A percentile compares a stretch with the other conserved stretches of the same genome.
These are phyloP conservation scores for Gloeopeniophorella convolvens DNA, from an alignment of 768 basidiomycete species.

Conservation along the genomic window DNA sequence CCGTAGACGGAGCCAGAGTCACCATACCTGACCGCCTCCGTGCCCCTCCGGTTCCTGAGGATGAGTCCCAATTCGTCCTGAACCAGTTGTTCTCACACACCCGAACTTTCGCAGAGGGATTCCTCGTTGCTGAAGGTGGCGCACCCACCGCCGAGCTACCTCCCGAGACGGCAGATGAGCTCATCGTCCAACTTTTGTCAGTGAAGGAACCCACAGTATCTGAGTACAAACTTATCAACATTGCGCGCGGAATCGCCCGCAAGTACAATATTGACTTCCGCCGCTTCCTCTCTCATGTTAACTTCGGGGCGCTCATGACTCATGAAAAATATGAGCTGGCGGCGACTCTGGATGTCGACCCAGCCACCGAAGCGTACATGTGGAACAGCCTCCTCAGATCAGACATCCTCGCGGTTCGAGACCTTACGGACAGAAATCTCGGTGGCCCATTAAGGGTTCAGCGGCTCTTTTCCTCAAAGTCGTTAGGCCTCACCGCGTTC, in stretches of 20 bases:
- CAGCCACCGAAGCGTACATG: constrained; percentile 39
- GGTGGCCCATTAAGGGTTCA: constrained; percentile 50
- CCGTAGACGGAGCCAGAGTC: constrained; percentile 58
- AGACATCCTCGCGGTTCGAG: constrained; percentile 45
- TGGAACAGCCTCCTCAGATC: constrained; percentile 64
- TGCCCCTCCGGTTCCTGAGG: constrained; percentile 40
- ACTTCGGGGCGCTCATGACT: constrained; percentile 49
- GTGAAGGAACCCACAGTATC: constrained; percentile 48
- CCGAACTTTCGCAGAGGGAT: constrained; percentile 38
- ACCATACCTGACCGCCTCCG: constrained; percentile 50
- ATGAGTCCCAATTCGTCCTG: constrained; percentile 41
- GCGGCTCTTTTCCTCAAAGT: constrained; percentile 50
- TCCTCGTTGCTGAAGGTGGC: constrained; percentile 29
- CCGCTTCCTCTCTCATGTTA: constrained; percentile 43
- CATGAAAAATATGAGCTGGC: constrained; percentile 49
- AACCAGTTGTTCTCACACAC: constrained; percentile 45
- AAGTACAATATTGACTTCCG: constrained; percentile 39
- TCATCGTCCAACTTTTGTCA: constrained; percentile 42
- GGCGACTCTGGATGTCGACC: constrained; percentile 34
- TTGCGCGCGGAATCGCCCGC: constrained; percentile 41
- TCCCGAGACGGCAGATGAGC: constrained; percentile 34
- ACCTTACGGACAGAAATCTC: constrained; percentile 47
- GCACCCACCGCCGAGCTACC: constrained; percentile 17
- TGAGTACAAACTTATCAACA: constrained; percentile 54
- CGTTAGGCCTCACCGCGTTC: constrained; percentile 47